phyloP scores from a whole-genome alignment of 106 monocot genomes.

The Acorus gramineus region DNA sequence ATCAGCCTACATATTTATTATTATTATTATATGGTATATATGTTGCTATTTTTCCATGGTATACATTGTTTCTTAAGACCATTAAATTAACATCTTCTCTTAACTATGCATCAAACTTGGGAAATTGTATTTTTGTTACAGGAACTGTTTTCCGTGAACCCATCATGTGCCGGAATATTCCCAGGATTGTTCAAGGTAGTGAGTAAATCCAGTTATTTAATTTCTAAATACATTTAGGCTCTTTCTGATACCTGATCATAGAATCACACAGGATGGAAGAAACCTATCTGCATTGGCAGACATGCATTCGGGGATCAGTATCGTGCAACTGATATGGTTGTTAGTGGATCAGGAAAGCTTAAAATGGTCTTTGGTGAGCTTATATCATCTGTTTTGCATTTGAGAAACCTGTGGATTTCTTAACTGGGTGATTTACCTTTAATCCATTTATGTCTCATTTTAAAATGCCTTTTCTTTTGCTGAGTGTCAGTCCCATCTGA shows the following conservation, averaged over 20 bases:
- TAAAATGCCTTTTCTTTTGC: background rate
- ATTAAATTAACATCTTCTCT: background rate
- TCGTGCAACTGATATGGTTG: constrained; percentile 61
- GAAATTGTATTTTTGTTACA: constrained; percentile 5
- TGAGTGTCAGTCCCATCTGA: constrained; percentile 38
- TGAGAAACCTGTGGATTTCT: background rate
- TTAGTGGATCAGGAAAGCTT: constrained; percentile 70
- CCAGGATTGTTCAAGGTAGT: constrained; percentile 48
- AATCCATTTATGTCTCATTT: background rate
- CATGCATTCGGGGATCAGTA: constrained; percentile 91
- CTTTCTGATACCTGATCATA: background rate
- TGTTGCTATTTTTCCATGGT: background rate
- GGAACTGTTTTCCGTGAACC: constrained; percentile 89
- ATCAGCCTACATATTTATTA: background rate
- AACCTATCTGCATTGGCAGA: constrained; percentile 79
- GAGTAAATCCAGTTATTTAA: background rate
- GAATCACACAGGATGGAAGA: constrained; percentile 61
- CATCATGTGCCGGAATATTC: constrained; percentile 68
- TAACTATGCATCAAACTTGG: background rate
- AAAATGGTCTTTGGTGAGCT: constrained; percentile 75
- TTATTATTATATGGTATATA: background rate
- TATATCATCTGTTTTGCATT: background rate
- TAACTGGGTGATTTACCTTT: background rate
- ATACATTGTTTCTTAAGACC: background rate
- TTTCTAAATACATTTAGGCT: background rate